Evolutionary conservation across 768 basidiomycete species (phyloP).

Genomic region (Leccinellum albellum): DNA sequence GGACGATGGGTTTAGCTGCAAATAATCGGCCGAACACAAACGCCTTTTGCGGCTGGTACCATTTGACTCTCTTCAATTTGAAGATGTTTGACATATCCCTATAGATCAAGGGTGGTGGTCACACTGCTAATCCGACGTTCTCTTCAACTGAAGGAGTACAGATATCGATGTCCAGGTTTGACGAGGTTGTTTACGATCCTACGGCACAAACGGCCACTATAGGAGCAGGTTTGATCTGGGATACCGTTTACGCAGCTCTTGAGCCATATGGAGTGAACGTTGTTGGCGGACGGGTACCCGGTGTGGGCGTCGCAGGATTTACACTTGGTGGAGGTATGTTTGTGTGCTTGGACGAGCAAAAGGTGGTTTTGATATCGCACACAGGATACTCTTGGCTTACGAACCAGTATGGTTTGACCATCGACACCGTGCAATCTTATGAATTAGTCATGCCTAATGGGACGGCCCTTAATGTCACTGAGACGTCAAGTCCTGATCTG

Average conservation of each 20-base stretch:
- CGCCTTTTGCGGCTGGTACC: conserved; percentile 23
- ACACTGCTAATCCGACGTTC: conserved; percentile 50
- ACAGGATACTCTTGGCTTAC: conserved; percentile 42
- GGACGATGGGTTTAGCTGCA: conserved; percentile 1
- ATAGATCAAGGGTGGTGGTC: conserved; percentile 62
- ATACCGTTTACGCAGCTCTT: conserved; percentile 54
- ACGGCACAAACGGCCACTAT: conserved; percentile 37
- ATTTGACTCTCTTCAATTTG: not conserved
- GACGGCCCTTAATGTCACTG: conserved; percentile 34
- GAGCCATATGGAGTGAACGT: conserved; percentile 49
- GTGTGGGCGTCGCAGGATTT: conserved; percentile 58
- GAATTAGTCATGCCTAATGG: conserved; percentile 53
- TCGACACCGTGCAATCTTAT: conserved; percentile 51
- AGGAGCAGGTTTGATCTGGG: conserved; percentile 52
- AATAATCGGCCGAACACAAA: conserved; percentile 41
- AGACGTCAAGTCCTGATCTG: conserved; percentile 33
- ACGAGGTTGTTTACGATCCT: conserved; percentile 37
- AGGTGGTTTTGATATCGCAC: not conserved
- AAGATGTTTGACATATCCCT: not conserved
- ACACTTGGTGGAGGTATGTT: conserved; percentile 51
- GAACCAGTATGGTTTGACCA: conserved; percentile 56
- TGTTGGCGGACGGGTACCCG: conserved; percentile 51
- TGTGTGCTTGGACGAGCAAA: not conserved
- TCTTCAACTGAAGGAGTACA: conserved; percentile 58
- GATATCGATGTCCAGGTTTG: conserved; percentile 52